phyloP scores from a whole-genome alignment of 257 asterid species.

The Cynanchum wilfordii region DNA sequence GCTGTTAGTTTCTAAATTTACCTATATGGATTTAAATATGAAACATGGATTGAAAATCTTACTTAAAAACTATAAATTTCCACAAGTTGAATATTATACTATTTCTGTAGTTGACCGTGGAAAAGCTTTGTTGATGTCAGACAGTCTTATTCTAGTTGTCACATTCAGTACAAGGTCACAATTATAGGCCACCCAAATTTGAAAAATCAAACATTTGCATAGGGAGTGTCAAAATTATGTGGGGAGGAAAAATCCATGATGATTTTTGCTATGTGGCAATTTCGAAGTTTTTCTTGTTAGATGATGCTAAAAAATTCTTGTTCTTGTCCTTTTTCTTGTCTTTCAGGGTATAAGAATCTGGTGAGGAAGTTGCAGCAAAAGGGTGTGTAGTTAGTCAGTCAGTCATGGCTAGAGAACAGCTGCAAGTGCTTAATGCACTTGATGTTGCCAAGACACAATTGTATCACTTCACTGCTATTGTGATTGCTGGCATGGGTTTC shows the following conservation, averaged over 20 bases:
- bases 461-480: slow-evolving; percentile 65
- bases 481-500: slow-evolving; percentile 69
- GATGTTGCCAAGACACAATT: slow-evolving; percentile 57
- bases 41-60: background rate
- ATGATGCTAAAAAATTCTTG: background rate
- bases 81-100: background rate
- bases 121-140: background rate
- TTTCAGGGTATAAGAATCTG: slow-evolving; percentile 1
- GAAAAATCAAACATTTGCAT: background rate
- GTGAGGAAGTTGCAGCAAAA: background rate
- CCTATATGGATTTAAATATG: background rate
- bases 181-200: too few species aligned
- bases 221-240: background rate
- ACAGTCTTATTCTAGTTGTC: background rate
- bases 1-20: background rate
- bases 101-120: background rate
- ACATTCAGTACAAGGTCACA: background rate
- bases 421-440: slow-evolving; percentile 55
- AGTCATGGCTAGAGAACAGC: slow-evolving; percentile 38
- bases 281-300: background rate
- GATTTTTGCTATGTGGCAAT: background rate
- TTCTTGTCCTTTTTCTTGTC: background rate
- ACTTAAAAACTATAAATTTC: background rate
- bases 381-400: background rate
- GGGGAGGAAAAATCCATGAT: background rate